Evolutionary conservation across 352 stramenopile species (phyloP).

Genomic region (Phytophthora hybrid): DNA sequence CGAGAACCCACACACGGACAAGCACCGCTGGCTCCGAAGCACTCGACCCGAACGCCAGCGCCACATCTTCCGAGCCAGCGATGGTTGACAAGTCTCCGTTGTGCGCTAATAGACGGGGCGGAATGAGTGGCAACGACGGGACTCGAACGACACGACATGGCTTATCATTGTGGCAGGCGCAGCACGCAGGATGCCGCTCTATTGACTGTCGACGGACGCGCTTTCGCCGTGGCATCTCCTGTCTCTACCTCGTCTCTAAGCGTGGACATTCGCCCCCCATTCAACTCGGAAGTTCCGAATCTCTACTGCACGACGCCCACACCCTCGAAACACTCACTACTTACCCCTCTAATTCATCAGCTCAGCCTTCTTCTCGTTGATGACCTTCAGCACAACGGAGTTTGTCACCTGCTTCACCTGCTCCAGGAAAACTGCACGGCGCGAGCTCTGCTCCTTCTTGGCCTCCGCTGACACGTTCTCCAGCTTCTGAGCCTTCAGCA

Average conservation of each 20-base stretch:
- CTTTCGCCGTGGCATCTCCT: conserved; percentile 22
- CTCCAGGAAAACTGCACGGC: conserved; percentile 56
- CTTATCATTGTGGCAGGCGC: conserved; percentile 34
- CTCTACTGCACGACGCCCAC: conserved; percentile 25
- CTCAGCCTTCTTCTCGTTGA: conserved; percentile 70
- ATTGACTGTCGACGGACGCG: conserved; percentile 40
- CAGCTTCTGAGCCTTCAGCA: conserved; percentile 67
- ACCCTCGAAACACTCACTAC: conserved; percentile 24
- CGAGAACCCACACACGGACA: conserved; percentile 24
- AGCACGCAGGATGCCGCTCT: conserved; percentile 39
- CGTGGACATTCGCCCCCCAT: conserved; percentile 7
- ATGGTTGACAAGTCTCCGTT: conserved; percentile 19
- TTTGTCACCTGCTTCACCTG: conserved; percentile 67
- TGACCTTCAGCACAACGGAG: conserved; percentile 62
- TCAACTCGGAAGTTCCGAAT: conserved; percentile 6
- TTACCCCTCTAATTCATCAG: conserved; percentile 54
- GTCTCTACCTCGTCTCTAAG: conserved; percentile 40
- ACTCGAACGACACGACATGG: conserved; percentile 13
- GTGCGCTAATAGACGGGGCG: conserved; percentile 19
- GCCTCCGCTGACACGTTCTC: conserved; percentile 29
- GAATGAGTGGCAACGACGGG: conserved; percentile 18
- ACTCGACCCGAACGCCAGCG: conserved; percentile 5
- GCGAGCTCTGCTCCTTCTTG: conserved; percentile 50
- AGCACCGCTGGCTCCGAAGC: conserved; percentile 9
- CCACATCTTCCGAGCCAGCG: conserved; percentile 29